Evolutionary conservation across 352 stramenopile species (phyloP), one percentile per base, ranked within the genome.

Genomic region (Pythium folliculosum): DNA sequence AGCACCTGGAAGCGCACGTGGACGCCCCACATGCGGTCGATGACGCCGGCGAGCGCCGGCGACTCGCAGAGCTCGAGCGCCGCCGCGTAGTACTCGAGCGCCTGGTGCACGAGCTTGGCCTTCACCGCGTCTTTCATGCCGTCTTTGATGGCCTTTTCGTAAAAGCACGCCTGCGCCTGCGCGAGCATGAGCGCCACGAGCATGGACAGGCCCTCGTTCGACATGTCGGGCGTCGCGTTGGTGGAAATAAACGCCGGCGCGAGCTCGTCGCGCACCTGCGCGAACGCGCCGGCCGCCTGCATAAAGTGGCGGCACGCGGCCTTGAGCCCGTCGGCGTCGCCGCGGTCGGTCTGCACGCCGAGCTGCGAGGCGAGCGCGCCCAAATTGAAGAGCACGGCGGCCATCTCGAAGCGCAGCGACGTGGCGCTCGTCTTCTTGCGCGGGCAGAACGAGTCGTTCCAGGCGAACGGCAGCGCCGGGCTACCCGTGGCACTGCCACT

Each of bases 131-230:
- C 78, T 49, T 92, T 92, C 79, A 92, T 89, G 57, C 86, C 75
- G 71, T 97, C 90, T 55, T 93, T 94, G 32, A 97, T 90, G 21
- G 89, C 83, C 67, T 97, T 97, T 67, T 97, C 88, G 68, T 96
- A 97, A 60, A 96, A 96, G 58, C 90, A 97, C n/a, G 89, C 88
- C 63, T 96, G 88, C 23, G 86, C 86, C 69, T 96, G 88, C 17
- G 86, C 88, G 19, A 96, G 75, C 86, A 96, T 93, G 54, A 96
- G 75, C 49, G 78, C 70, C 35, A 69, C 77, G 16, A 92, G 75
- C 60, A 96, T 76, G n/a, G 75, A 71, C n/a, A 94, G 77, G 1
- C 84, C 84, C 56, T 94, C 86, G 3, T 55, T 30, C 47, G 76
- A 87, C 72, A 86, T 81, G 57, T 94, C 86, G 25, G 84, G 78